Percentiles rank a stretch among this genome's conserved stretches.
Evolutionary conservation across 2,329 filamentous ascomycete genomes (phyloP).

Genomic region (Microcera coccophila): DNA sequence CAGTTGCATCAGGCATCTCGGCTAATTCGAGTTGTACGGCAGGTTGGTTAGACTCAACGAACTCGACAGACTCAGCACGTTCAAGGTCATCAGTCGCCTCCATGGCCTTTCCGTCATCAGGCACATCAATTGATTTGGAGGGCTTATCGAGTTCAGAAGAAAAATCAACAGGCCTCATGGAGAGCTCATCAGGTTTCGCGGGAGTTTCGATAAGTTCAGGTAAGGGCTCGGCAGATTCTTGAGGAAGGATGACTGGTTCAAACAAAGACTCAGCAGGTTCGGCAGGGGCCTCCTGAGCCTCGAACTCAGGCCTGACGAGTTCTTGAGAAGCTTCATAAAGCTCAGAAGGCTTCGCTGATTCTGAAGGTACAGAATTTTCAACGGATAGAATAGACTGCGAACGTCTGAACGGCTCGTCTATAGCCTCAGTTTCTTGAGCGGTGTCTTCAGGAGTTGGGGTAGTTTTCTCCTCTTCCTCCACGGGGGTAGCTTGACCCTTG

Average conservation of each 20-base stretch:
- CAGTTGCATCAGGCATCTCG: background rate
- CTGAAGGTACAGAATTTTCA: too few relatives aligned
- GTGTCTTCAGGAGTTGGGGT: constrained; percentile 2
- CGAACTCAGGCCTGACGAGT: too few relatives aligned
- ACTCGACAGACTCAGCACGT: background rate
- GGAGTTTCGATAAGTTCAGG: background rate
- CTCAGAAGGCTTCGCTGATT: too few relatives aligned
- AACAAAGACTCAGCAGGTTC: background rate
- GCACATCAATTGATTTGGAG: background rate
- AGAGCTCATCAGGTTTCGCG: too few relatives aligned
- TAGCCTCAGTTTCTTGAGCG: background rate
- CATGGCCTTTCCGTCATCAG: background rate
- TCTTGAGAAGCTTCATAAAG: too few relatives aligned
- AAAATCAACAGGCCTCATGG: too few relatives aligned
- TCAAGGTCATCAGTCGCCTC: background rate
- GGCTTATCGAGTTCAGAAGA: too few relatives aligned
- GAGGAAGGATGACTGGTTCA: too few relatives aligned
- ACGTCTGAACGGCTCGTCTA: too few relatives aligned
- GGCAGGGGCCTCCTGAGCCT: background rate
- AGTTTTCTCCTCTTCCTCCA: constrained; percentile 3
- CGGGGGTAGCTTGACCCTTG: background rate
- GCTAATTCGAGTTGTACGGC: background rate
- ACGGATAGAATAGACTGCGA: too few relatives aligned
- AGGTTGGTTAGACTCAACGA: background rate
- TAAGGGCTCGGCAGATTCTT: background rate